phyloP scores from a whole-genome alignment of 2,329 filamentous ascomycete species.

The Sarocladiaceae sp. region DNA sequence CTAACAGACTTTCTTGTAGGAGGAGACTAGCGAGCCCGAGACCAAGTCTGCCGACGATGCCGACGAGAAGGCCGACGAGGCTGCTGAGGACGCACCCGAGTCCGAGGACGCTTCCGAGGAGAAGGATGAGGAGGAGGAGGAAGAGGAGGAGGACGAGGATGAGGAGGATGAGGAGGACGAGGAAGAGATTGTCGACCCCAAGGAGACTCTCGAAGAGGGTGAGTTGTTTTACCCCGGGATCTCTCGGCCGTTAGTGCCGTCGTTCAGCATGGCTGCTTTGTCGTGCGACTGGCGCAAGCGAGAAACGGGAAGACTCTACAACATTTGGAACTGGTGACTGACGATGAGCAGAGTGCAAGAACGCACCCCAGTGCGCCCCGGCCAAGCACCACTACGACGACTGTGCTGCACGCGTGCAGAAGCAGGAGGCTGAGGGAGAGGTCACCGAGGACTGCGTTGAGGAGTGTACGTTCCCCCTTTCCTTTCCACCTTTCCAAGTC shows the following conservation, averaged over 20 bases:
- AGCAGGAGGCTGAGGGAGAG: slow-evolving; percentile 59
- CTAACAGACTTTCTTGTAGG: too few relatives aligned
- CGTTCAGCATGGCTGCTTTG: too few relatives aligned
- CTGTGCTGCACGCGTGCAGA: slow-evolving; percentile 83
- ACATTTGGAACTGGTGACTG: background rate
- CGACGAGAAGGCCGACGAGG: slow-evolving; percentile 22
- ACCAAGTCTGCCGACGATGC: slow-evolving; percentile 39
- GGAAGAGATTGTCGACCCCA: slow-evolving; percentile 79
- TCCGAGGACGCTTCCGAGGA: slow-evolving; percentile 41
- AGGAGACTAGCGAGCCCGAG: slow-evolving; percentile 41
- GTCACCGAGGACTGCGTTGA: slow-evolving; percentile 94
- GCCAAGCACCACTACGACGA: slow-evolving; percentile 98
- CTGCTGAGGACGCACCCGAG: slow-evolving; percentile 36
- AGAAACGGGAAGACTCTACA: background rate
- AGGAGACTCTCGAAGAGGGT: slow-evolving; percentile 90
- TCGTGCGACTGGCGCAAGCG: too few relatives aligned
- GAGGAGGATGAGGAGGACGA: slow-evolving; percentile 71
- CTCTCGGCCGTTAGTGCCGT: slow-evolving; percentile 10
- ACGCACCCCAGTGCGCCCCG: slow-evolving; percentile 76
- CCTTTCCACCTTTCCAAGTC: background rate
- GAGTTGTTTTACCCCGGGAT: slow-evolving; percentile 30
- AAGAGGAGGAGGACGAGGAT: slow-evolving; percentile 52
- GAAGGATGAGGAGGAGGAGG: slow-evolving; percentile 42
- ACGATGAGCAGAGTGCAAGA: slow-evolving; percentile 67
- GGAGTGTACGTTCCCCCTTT: slow-evolving; percentile 70